Evolutionary conservation across 371 early-diverging fungal species (phyloP), one percentile per base, ranked within the genome.

Genomic region (Coemansia linderi): DNA sequence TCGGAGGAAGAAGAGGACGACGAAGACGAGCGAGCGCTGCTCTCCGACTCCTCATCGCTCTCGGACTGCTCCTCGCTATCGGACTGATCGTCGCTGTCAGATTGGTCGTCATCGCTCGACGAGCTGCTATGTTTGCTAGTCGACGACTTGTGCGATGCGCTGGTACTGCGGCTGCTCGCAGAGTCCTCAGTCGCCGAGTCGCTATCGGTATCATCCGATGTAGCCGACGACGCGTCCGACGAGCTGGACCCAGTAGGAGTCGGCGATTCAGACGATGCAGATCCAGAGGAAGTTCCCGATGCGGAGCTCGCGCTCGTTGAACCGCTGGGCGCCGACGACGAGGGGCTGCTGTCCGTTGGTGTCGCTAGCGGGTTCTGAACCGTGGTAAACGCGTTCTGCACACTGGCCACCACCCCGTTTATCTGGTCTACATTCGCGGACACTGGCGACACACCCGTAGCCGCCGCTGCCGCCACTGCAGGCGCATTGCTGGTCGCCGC

Each of bases 361-460:
- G 31, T 54, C 15, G 56, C 56, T 17, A 54, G 17, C 2, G 56
- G 56, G 56, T 54, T 54, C 56, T 54, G 56, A 17, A 54, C 54
- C 31, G 31, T 52, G 31, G 50, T 29, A 15, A 63, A 38, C 0
- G 40, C 44, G 38, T 52, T 38, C 54, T 63, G 63, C n/a, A 63
- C 63, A n/a, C 63, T 63, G 27, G 39, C 22, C 8, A 27, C 63
- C 12, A 63, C 22, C 37, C 52, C 38, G 54, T 63, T 52, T 7
- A 63, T 63, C 22, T 36, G 38, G 27, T 37, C 24, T 6, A 63
- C 40, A 12, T 63, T 37, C 2, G 54, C 63, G 5, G 68, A 62
- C 7, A 57, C 36, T 5, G 61, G 41, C 12, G 63, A 24, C 3
- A 24, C 37, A 6, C 27, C 66, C 27, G 36, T 50, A 7, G 63